phyloP scores from a whole-genome alignment of 495 filamentous ascomycete genomes.

The Niebla homalea region DNA sequence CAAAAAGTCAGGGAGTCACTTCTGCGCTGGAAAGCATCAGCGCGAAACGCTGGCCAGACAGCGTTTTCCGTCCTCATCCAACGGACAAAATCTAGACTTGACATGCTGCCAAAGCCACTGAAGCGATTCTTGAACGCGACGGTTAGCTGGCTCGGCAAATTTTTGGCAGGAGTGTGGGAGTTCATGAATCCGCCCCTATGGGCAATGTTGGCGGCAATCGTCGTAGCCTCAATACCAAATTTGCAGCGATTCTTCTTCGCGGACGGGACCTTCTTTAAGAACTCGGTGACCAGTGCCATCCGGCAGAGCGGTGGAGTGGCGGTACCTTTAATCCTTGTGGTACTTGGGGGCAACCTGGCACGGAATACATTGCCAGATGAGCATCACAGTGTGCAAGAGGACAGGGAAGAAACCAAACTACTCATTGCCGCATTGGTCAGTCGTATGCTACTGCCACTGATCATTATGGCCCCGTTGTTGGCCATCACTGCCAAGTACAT shows the following conservation, averaged over 20 bases:
- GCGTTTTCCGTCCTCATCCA: not conserved
- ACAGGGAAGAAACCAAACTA: slow-evolving; percentile 60
- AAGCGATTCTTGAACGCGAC: slow-evolving; percentile 39
- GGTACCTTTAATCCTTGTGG: slow-evolving; percentile 91
- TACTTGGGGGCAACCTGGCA: slow-evolving; percentile 85
- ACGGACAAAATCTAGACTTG: slow-evolving; percentile 17
- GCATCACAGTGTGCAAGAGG: slow-evolving; percentile 43
- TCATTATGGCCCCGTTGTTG: slow-evolving; percentile 88
- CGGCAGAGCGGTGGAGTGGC: slow-evolving; percentile 77
- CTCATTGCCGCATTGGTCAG: slow-evolving; percentile 75
- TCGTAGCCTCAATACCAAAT: slow-evolving; percentile 79
- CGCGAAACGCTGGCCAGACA: not conserved
- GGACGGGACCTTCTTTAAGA: slow-evolving; percentile 79
- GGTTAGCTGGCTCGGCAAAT: slow-evolving; percentile 31
- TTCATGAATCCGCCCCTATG: slow-evolving; percentile 98
- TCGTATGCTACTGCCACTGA: slow-evolving; percentile 82
- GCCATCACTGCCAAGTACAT: slow-evolving; percentile 86
- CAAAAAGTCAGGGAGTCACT: slow-evolving; percentile 1
- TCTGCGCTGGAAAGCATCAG: not conserved
- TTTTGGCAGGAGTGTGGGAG: slow-evolving; percentile 58
- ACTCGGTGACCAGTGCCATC: slow-evolving; percentile 83
- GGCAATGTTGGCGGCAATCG: slow-evolving; percentile 82
- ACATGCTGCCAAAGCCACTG: slow-evolving; percentile 41
- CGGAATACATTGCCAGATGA: slow-evolving; percentile 52
- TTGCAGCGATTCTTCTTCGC: slow-evolving; percentile 80